phyloP scores from a whole-genome alignment of 768 basidiomycete species.

The Trametes cingulata region DNA sequence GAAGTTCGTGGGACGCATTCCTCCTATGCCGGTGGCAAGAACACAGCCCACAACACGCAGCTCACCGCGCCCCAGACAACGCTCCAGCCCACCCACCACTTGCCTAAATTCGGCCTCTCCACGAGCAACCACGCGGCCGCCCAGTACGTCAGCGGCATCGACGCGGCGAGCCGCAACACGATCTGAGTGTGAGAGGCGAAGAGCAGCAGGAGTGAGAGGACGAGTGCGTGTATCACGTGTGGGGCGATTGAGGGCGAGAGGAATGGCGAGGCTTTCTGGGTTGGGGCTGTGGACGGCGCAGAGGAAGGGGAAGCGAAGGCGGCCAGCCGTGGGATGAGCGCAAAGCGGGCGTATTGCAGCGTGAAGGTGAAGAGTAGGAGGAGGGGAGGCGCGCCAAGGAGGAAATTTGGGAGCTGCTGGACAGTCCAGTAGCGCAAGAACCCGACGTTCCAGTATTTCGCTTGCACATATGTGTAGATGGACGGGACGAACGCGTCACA shows the following conservation, averaged over 20 bases:
- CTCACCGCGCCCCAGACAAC: slow-evolving; percentile 73
- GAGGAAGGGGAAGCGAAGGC: not conserved
- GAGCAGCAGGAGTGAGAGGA: slow-evolving; percentile 62
- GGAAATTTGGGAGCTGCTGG: slow-evolving; percentile 85
- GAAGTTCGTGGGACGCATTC: not conserved
- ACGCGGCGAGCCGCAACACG: slow-evolving; percentile 69
- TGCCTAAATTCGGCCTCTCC: slow-evolving; percentile 49
- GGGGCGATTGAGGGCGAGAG: slow-evolving; percentile 52
- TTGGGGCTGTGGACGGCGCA: not conserved
- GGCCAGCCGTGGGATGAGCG: slow-evolving; percentile 18
- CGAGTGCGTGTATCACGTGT: slow-evolving; percentile 72
- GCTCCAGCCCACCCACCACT: slow-evolving; percentile 76
- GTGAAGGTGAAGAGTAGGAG: slow-evolving; percentile 46
- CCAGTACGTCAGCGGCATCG: slow-evolving; percentile 86
- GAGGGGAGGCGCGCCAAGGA: slow-evolving; percentile 75
- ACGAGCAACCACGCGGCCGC: slow-evolving; percentile 69
- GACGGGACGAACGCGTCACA: slow-evolving; percentile 62
- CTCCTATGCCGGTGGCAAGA: slow-evolving; percentile 83
- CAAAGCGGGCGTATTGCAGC: slow-evolving; percentile 3
- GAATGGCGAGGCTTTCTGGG: slow-evolving; percentile 31
- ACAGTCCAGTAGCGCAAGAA: slow-evolving; percentile 85
- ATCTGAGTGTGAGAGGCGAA: slow-evolving; percentile 90
- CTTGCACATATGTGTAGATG: slow-evolving; percentile 82
- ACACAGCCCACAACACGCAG: slow-evolving; percentile 76
- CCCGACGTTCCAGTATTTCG: slow-evolving; percentile 84